A percentile compares a stretch with the other conserved stretches of the same genome.
phyloP scores from a whole-genome alignment of 805 yeast genomes.

The Candida bentonensis region DNA sequence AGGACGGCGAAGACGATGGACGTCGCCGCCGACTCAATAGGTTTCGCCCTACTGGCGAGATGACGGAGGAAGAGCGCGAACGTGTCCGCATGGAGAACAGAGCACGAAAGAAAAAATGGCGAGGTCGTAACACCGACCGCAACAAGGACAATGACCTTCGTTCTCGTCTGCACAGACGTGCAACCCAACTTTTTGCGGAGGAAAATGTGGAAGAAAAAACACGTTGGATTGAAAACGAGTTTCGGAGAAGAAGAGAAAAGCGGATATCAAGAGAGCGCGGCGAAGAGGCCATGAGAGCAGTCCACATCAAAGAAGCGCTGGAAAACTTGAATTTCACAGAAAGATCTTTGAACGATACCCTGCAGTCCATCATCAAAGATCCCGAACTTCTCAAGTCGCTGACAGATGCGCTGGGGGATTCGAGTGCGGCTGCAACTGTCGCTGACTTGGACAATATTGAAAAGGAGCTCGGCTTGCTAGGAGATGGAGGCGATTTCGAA shows the following conservation, averaged over 20 bases:
- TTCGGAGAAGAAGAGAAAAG: conserved; percentile 47
- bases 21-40: not conserved
- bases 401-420: not conserved
- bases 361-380: not conserved
- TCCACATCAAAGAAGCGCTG: not conserved
- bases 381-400: not conserved
- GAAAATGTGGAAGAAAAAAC: conserved; percentile 37
- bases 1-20: not conserved
- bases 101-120: conserved; percentile 70
- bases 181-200: conserved; percentile 50
- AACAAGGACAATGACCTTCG: conserved; percentile 82
- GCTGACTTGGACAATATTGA: not conserved
- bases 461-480: not conserved
- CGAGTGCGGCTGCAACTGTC: not conserved
- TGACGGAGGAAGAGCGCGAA: conserved; percentile 31
- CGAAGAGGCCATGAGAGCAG: not conserved
- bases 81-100: conserved; percentile 54
- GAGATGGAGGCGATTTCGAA: not conserved
- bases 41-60: conserved; percentile 2
- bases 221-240: conserved; percentile 67
- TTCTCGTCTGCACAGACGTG: conserved; percentile 62
- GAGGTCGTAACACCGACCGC: conserved; percentile 63
- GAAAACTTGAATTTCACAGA: not conserved
- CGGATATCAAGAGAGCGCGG: conserved; percentile 30
- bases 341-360: not conserved